These are phyloP conservation scores for Aspergillus brasiliensis DNA, from an alignment of 2,329 filamentous ascomycete species.

Conservation along the genomic window DNA sequence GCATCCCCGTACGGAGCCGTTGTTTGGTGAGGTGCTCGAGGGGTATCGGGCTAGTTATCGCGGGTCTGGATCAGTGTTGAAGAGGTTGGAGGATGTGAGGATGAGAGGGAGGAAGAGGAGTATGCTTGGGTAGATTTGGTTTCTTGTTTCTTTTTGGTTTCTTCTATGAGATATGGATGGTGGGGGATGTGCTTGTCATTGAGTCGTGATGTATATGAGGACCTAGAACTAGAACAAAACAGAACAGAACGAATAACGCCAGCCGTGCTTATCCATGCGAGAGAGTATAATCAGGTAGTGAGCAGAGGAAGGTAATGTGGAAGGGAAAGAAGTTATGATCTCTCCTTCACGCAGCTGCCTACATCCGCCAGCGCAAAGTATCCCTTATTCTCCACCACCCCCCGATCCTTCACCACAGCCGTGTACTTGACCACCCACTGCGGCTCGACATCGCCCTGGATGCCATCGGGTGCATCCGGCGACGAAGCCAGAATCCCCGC, in stretches of 20 bases:
- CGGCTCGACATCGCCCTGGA: conserved; percentile 77
- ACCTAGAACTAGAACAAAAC: neutral
- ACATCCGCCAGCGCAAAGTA: conserved; percentile 89
- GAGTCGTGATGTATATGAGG: neutral
- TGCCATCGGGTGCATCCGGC: conserved; percentile 54
- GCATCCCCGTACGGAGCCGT: conserved; percentile 78
- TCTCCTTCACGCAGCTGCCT: conserved; percentile 44
- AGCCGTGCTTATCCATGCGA: conserved; percentile 21
- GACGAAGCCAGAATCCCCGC: conserved; percentile 72
- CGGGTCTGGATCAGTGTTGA: conserved; percentile 72
- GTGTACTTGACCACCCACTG: conserved; percentile 98
- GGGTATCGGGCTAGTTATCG: conserved; percentile 76
- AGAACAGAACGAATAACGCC: conserved; percentile 13
- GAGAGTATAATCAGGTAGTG: no score
- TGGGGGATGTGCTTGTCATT: neutral
- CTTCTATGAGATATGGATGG: neutral
- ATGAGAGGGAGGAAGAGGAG: conserved; percentile 94
- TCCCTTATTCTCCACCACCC: conserved; percentile 97
- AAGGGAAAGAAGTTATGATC: conserved; percentile 6
- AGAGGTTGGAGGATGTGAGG: conserved; percentile 85
- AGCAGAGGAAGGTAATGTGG: neutral
- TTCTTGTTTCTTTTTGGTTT: conserved; percentile 9
- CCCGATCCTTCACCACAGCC: conserved; percentile 87
- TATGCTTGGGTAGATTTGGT: conserved; percentile 76
- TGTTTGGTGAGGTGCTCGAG: conserved; percentile 73